These are phyloP conservation scores for Acanthamoeba triangularis DNA, from an alignment of 208 protist species.

Conservation along the genomic window DNA sequence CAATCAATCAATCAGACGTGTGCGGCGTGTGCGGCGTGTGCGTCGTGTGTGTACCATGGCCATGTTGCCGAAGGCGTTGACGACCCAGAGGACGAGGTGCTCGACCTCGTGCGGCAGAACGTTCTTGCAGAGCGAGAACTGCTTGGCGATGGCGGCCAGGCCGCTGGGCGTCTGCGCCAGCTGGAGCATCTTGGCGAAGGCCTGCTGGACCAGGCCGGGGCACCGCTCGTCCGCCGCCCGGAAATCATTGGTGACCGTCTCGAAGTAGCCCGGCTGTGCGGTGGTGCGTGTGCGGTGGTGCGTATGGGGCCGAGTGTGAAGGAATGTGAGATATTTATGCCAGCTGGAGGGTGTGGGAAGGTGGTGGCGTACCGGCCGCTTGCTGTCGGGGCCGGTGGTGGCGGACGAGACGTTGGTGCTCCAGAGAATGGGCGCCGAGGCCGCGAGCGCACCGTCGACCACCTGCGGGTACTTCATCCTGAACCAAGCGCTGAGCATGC, in stretches of 20 bases:
- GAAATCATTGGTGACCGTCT: constrained; percentile 82
- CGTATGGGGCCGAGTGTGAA: background rate
- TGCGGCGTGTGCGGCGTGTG: background rate
- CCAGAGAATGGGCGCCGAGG: constrained; percentile 86
- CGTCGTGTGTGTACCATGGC: constrained; percentile 62
- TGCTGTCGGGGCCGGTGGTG: constrained; percentile 40
- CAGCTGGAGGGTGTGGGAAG: background rate
- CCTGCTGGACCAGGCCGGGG: constrained; percentile 2
- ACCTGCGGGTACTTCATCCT: constrained; percentile 92
- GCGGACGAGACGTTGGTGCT: constrained; percentile 81
- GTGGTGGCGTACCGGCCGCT: background rate
- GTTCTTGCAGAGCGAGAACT: constrained; percentile 65
- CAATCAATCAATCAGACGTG: background rate
- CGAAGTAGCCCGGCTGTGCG: constrained; percentile 70
- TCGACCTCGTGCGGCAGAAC: constrained; percentile 33
- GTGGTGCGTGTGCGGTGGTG: background rate
- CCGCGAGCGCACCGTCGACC: constrained; percentile 88
- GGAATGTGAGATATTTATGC: background rate
- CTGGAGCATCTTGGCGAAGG: background rate
- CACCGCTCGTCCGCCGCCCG: constrained; percentile 56
- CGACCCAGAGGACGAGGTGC: constrained; percentile 70
- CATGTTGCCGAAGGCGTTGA: constrained; percentile 75
- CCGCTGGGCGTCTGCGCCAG: constrained; percentile 11
- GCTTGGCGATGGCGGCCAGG: background rate
- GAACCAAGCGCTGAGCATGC: constrained; percentile 75